Conservation (phyloP, 305 asterid species). For the Rubia peregrina region DNA sequence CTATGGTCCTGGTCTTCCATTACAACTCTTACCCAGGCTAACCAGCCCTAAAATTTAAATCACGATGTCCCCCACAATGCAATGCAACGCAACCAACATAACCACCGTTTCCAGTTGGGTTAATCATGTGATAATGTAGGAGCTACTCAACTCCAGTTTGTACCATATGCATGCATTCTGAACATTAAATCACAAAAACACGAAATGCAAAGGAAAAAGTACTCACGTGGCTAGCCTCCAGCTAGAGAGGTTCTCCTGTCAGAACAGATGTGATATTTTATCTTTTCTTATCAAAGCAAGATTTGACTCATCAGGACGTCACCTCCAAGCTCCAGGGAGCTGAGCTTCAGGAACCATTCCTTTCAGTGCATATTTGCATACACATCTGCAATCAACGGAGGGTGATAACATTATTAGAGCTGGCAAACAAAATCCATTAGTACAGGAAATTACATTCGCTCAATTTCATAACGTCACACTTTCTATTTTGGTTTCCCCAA, state of each 20-base stretch:
- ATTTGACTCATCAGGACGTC: slow-evolving; percentile 9
- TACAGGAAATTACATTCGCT: no score
- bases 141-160: not conserved
- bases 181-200: not conserved
- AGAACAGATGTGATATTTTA: slow-evolving; percentile 3
- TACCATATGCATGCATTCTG: not conserved
- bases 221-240: not conserved
- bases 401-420: no score
- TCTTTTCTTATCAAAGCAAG: not conserved
- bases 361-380: not conserved
- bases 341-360: not conserved
- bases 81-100: no score
- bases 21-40: no score
- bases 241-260: slow-evolving; percentile 8
- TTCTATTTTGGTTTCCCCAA: no score
- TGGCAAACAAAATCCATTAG: no score
- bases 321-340: slow-evolving; percentile 1
- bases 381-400: slow-evolving; percentile 6
- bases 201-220: not conserved
- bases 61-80: not conserved
- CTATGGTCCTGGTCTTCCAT: not conserved
- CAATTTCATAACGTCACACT: no score
- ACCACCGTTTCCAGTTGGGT: no score
- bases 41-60: no score
- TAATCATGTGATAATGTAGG: not conserved